These are phyloP conservation scores for Aureobasidium sp. DNA, from an alignment of 2,329 filamentous ascomycete genomes.

Conservation along the genomic window DNA sequence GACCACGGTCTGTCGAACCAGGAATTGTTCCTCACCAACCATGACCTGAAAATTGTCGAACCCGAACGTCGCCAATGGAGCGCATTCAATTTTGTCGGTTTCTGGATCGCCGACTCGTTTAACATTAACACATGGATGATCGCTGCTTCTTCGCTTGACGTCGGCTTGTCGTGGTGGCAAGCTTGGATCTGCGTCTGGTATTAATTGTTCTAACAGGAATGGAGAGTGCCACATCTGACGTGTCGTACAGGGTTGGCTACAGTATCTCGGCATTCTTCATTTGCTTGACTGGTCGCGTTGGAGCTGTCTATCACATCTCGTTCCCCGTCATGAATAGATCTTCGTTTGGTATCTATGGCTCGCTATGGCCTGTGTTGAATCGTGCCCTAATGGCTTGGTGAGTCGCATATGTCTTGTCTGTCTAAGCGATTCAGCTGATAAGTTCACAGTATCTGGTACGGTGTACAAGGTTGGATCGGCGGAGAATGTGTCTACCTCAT, in stretches of 20 bases:
- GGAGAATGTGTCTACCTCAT: slow-evolving; percentile 78
- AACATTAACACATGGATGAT: slow-evolving; percentile 77
- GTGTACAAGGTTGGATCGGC: slow-evolving; percentile 87
- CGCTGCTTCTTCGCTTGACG: slow-evolving; percentile 81
- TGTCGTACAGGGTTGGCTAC: too few relatives aligned
- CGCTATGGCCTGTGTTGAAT: slow-evolving; percentile 90
- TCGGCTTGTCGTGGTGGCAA: slow-evolving; percentile 62
- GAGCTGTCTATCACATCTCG: slow-evolving; percentile 87
- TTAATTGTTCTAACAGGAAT: too few relatives aligned
- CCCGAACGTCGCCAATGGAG: slow-evolving; percentile 84
- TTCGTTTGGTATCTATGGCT: slow-evolving; percentile 91
- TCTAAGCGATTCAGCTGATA: too few relatives aligned
- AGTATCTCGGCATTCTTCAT: slow-evolving; percentile 80
- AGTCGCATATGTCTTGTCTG: too few relatives aligned
- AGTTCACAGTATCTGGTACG: slow-evolving; percentile 93
- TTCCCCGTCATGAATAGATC: slow-evolving; percentile 84
- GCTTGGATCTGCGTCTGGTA: slow-evolving; percentile 47
- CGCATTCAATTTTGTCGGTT: slow-evolving; percentile 84
- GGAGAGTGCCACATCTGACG: too few relatives aligned
- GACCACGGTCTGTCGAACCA: slow-evolving; percentile 81
- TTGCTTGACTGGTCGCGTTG: slow-evolving; percentile 82
- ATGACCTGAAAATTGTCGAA: slow-evolving; percentile 69
- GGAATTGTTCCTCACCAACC: slow-evolving; percentile 91
- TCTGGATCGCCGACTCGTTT: slow-evolving; percentile 88
- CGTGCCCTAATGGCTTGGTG: slow-evolving; percentile 86